Percentiles rank a stretch among this genome's conserved stretches.
These are phyloP conservation scores for Coemansia reversa DNA, from an alignment of 192 early-diverging fungal species.

Conservation along the genomic window DNA sequence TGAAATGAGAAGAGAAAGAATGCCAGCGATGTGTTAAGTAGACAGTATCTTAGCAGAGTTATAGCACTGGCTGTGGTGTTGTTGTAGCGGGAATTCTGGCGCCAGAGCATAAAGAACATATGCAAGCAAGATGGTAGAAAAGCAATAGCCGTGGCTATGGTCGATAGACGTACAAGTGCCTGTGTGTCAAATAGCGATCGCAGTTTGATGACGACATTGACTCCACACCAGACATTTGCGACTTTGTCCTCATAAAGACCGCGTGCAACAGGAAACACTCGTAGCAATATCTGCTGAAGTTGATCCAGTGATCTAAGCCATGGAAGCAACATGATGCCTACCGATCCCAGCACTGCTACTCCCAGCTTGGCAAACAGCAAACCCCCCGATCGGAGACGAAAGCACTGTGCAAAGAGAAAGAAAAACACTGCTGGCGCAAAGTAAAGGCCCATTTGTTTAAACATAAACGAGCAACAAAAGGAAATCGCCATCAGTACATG, in stretches of 20 bases:
- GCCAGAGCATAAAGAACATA: constrained; percentile 60
- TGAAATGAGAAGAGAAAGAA: constrained; percentile 98
- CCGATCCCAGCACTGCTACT: constrained; percentile 66
- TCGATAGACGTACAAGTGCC: constrained; percentile 66
- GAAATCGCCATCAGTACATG: constrained; percentile 72
- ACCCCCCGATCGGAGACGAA: constrained; percentile 23
- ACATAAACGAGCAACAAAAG: constrained; percentile 83
- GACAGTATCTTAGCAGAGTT: constrained; percentile 63
- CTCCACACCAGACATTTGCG: constrained; percentile 95
- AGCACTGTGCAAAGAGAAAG: constrained; percentile 79
- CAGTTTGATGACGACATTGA: constrained; percentile 82
- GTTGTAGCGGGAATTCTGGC: not conserved
- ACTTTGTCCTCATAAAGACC: constrained; percentile 99
- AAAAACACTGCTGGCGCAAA: constrained; percentile 90
- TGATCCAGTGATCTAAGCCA: constrained; percentile 64
- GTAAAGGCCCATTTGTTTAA: constrained; percentile 98
- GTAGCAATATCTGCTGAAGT: constrained; percentile 71
- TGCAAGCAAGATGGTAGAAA: constrained; percentile 74
- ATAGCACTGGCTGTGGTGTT: constrained; percentile 4
- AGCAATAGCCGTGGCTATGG: constrained; percentile 63
- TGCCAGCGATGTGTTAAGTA: constrained; percentile 75
- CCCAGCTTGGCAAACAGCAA: constrained; percentile 69
- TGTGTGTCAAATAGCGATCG: constrained; percentile 63
- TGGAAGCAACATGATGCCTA: constrained; percentile 66
- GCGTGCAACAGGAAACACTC: constrained; percentile 90